Conservation (phyloP, 306 rosid genomes). For the Inga oerstediana region DNA sequence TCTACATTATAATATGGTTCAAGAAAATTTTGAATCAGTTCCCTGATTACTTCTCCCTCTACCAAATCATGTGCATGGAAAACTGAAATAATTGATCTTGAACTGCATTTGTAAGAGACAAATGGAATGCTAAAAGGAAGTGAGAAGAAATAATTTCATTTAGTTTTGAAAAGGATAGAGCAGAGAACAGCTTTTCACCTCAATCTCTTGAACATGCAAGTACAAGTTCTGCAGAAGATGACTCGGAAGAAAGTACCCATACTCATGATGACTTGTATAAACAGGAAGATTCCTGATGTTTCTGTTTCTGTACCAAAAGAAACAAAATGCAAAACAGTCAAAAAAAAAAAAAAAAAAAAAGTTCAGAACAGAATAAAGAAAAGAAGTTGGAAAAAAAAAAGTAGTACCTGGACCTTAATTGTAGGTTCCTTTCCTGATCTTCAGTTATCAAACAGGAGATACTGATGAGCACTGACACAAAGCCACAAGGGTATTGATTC, state of each 20-base stretch:
- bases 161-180: constrained; percentile 1
- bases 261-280: constrained; percentile 15
- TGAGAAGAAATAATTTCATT: constrained; percentile 28
- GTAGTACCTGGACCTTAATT: constrained; percentile 18
- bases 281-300: constrained; percentile 50
- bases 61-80: not conserved
- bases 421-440: constrained; percentile 30
- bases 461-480: not conserved
- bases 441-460: constrained; percentile 20
- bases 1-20: not conserved
- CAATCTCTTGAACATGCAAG: constrained; percentile 29
- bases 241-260: constrained; percentile 22
- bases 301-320: constrained; percentile 37
- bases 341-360: not conserved
- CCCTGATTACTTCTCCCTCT: not conserved
- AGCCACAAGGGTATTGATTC: constrained; percentile 32
- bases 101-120: not conserved
- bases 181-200: constrained; percentile 29
- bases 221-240: constrained; percentile 18
- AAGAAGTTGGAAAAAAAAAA: not conserved
- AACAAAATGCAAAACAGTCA: constrained; percentile 22
- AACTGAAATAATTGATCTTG: not conserved
- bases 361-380: constrained; percentile 10
- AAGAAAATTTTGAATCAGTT: not conserved
- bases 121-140: constrained; percentile 8